Evolutionary conservation across 148 eudicot species (phyloP), one percentile per base, ranked within the genome.

Genomic region (Spergularia bocconei): DNA sequence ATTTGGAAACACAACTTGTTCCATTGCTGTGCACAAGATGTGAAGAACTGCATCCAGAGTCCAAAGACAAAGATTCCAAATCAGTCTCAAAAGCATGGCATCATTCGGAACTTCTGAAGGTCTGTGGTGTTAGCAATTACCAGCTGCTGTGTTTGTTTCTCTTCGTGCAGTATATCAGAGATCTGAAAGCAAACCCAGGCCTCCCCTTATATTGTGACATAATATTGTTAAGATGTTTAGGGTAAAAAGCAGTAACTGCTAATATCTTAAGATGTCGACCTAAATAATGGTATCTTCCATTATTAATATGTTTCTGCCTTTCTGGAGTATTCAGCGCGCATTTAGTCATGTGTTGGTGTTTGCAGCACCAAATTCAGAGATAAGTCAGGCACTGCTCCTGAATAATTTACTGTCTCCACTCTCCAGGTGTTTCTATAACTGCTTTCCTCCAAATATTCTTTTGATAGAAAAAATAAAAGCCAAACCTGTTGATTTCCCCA

Each of bases 51-150:
- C 69, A 74, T 74, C 50, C 82, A 23, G 96, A 89, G 61, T 65
- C 83, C 52, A 87, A 86, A 67, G 86, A 83, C 39, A 88, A 86
- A 80, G 75, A 77, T 73, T 74, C 79, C 67, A 61, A 74, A 69
- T 79, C 80, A 25, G 65, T 76, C 36, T 75, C 85, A 44, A 88
- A 86, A 84, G 85, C 86, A 77, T 79, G 79, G 56, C 98, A 94
- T 77, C 98, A 94, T 84, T 91, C 90, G 63, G 80, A 86, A 79
- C 98, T 94, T 76, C 78, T 94, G 85, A 82, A 94, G 95, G 98
- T 94, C 57, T 39, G 74, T 68, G 52, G 13, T 73, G 75, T 50
- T 23, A 56, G 72, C 72, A n/a, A 16, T 61, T 72, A 21, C 21
- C 48, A 69, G 47, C 69, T 66, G 25, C 44, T 21, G 19, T 17